phyloP scores from a whole-genome alignment of 1,284 basidiomycete species.

The Tylopilus orsonianus region DNA sequence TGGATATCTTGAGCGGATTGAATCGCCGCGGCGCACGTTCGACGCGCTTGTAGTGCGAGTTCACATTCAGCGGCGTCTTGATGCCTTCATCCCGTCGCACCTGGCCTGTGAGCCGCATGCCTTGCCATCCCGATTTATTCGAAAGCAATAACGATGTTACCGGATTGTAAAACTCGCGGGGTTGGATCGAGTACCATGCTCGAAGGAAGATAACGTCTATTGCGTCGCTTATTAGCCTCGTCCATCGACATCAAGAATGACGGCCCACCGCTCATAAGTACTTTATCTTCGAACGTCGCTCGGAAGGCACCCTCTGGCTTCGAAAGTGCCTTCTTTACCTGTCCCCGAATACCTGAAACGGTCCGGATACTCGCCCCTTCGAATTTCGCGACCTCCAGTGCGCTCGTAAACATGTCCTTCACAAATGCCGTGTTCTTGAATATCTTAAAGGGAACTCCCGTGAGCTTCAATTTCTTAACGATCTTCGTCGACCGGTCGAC shows the following conservation, averaged over 20 bases:
- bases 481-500: conserved; percentile 91
- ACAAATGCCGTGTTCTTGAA: conserved; percentile 99
- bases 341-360: conserved; percentile 94
- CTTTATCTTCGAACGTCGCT: conserved; percentile 98
- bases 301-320: conserved; percentile 96
- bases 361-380: conserved; percentile 96
- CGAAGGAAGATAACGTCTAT: conserved; percentile 93
- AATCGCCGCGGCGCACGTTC: conserved; percentile 84
- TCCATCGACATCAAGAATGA: not conserved
- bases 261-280: conserved; percentile 87
- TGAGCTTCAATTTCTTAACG: conserved; percentile 98
- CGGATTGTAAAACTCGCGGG: conserved; percentile 95
- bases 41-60: conserved; percentile 87
- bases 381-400: conserved; percentile 96
- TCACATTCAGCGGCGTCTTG: conserved; percentile 80
- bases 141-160: conserved; percentile 88
- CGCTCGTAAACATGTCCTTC: conserved; percentile 94
- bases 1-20: conserved; percentile 88
- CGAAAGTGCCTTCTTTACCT: conserved; percentile 92
- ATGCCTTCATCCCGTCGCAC: conserved; percentile 83
- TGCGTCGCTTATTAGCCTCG: conserved; percentile 1
- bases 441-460: conserved; percentile 93
- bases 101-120: conserved; percentile 96
- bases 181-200: conserved; percentile 96
- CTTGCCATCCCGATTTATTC: conserved; percentile 79